Base-by-base conservation (phyloP, 257 asterid species). In the Fraxinus anomala region DNA sequence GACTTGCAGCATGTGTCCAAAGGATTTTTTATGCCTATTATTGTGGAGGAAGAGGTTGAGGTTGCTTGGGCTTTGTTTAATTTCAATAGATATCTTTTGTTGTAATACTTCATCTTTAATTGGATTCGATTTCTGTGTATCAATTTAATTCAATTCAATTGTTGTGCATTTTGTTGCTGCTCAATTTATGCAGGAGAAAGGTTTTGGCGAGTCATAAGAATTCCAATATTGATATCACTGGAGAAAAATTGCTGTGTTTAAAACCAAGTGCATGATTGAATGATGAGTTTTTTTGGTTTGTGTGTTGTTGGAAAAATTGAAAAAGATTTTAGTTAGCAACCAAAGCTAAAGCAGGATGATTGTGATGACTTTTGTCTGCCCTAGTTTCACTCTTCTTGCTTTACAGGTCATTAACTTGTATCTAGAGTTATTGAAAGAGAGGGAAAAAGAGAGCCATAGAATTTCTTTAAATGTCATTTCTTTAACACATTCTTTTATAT, bases 241-340 rank as follows among this genome's bases (percentile, higher is more conserved):
- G 92, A 77, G 93, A n/a, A n/a, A n/a, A n/a, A n/a, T n/a, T n/a
- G n/a, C n/a, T n/a, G n/a, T n/a, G n/a, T n/a, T n/a, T n/a, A n/a
- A n/a, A n/a, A n/a, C n/a, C n/a, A n/a, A n/a, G n/a, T n/a, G n/a
- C 84, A 51, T 96, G 99, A 98, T 91, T 96, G 84, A 96, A 93
- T 82, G 97, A 93, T 78, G 99, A 96, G 97, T 1, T 19, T 5
- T 6, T 44, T 77, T 31, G 0, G 33, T 30, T n/a, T n/a, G 33
- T 40, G 40, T 30, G 9, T 37, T 51, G n/a, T 51, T 61, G 44
- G 70, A 67, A 40, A 81, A 68, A 69, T 51, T 56, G 49, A 3
- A 39, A 24, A 33, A 31, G 13, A 72, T 10, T 36, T 73, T 13
- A 26, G 77, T 47, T 76, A 72, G 61, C 61, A 42, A 34, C 37